Percentiles rank a stretch among this genome's conserved stretches.
These are phyloP conservation scores for Coemansia guatemalensis DNA, from an alignment of 192 early-diverging fungal species.

Conservation along the genomic window DNA sequence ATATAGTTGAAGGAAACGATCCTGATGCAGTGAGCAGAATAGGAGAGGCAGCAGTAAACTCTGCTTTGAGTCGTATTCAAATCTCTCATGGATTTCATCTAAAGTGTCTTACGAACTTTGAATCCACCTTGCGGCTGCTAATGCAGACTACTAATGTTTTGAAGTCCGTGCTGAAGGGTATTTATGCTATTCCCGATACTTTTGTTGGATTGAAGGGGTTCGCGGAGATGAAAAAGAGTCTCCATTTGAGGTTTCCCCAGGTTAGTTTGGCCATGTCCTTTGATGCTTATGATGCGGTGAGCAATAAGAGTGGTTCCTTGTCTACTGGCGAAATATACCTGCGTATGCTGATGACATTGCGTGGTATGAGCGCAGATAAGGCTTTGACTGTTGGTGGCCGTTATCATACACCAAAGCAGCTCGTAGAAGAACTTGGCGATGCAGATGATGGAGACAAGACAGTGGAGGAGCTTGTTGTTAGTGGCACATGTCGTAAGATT, in stretches of 20 bases:
- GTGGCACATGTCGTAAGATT: constrained; percentile 57
- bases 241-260: constrained; percentile 34
- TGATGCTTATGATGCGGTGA: constrained; percentile 63
- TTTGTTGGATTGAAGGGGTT: constrained; percentile 55
- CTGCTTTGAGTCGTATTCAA: constrained; percentile 75
- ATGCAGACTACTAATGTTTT: constrained; percentile 62
- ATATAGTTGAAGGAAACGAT: constrained; percentile 83
- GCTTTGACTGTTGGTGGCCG: constrained; percentile 66
- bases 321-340: constrained; percentile 75
- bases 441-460: constrained; percentile 39
- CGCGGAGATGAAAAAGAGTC: constrained; percentile 50
- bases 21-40: constrained; percentile 61
- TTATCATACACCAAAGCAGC: constrained; percentile 65
- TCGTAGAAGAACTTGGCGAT: constrained; percentile 52
- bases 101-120: constrained; percentile 70
- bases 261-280: constrained; percentile 60
- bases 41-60: constrained; percentile 63
- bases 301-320: constrained; percentile 73
- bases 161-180: constrained; percentile 50
- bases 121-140: constrained; percentile 83
- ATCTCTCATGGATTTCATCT: constrained; percentile 80
- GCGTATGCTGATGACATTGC: constrained; percentile 81
- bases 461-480: constrained; percentile 55
- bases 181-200: constrained; percentile 60
- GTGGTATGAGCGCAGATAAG: constrained; percentile 84